A percentile compares a stretch with the other conserved stretches of the same genome.
phyloP scores from a whole-genome alignment of 1,284 basidiomycete genomes.

The Rhodotorula glutinis region DNA sequence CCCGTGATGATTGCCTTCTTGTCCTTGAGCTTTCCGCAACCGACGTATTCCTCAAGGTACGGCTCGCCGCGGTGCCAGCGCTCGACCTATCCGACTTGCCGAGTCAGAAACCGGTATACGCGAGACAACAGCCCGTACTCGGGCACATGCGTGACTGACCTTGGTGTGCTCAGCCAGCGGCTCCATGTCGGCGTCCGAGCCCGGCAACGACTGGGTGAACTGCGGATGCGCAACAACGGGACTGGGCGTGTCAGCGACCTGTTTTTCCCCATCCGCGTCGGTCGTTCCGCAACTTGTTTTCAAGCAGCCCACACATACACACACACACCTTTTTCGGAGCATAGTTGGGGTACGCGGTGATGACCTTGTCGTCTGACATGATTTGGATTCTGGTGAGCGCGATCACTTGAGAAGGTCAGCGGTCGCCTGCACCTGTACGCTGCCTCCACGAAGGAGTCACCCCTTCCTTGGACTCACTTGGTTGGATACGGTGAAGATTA shows the following conservation, averaged over 20 bases:
- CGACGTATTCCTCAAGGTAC: conserved; percentile 54
- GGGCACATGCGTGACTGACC: background rate
- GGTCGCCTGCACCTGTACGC: too few species aligned
- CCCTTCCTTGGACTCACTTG: too few species aligned
- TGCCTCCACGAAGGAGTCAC: too few species aligned
- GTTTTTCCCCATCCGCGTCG: too few species aligned
- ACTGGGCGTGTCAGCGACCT: too few species aligned
- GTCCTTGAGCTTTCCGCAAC: conserved; percentile 55
- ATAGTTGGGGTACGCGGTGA: conserved; percentile 38
- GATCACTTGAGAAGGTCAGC: too few species aligned
- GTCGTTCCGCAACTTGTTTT: background rate
- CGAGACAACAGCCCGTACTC: too few species aligned
- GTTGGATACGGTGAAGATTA: too few species aligned
- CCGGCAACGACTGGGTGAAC: conserved; percentile 55
- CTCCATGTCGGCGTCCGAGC: conserved; percentile 50
- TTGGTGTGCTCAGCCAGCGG: conserved; percentile 19
- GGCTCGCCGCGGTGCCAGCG: conserved; percentile 62
- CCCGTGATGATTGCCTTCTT: conserved; percentile 62
- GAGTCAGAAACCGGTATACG: too few species aligned
- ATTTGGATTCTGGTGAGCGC: background rate
- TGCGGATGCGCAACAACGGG: background rate
- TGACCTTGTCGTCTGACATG: conserved; percentile 21
- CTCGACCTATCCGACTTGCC: conserved; percentile 57
- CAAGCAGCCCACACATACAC: too few species aligned
- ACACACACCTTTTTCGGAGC: conserved; percentile 13